phyloP scores from a whole-genome alignment of 192 early-diverging fungal genomes.

The Glomus cerebriforme region DNA sequence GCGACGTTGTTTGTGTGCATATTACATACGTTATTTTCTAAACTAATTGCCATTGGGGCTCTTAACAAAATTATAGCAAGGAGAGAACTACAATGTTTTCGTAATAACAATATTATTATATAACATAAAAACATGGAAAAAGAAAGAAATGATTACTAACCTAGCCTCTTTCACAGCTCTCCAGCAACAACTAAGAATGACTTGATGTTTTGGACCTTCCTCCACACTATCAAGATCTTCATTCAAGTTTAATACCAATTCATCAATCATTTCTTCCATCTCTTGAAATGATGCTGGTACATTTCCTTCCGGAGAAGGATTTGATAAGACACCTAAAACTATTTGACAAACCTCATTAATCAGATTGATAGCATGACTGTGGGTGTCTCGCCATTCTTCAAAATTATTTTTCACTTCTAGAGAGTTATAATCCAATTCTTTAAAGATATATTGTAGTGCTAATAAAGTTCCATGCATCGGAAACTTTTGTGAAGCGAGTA shows the following conservation, averaged over 20 bases:
- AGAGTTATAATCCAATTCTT: slow-evolving; percentile 59
- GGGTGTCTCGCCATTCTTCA: slow-evolving; percentile 53
- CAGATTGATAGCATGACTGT: slow-evolving; percentile 47
- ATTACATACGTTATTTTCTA: slow-evolving; percentile 25
- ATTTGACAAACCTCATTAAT: slow-evolving; percentile 59
- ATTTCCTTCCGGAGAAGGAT: slow-evolving; percentile 88
- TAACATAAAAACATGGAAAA: not conserved
- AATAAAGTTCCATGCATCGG: slow-evolving; percentile 60
- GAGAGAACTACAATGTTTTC: slow-evolving; percentile 38
- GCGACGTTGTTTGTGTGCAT: not conserved
- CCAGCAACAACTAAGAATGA: slow-evolving; percentile 91
- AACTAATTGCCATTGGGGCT: slow-evolving; percentile 41
- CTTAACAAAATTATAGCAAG: slow-evolving; percentile 52
- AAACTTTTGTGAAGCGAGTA: slow-evolving; percentile 54
- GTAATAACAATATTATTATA: slow-evolving; percentile 11
- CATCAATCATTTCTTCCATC: slow-evolving; percentile 60
- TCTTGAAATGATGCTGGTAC: slow-evolving; percentile 78
- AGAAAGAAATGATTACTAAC: slow-evolving; percentile 1
- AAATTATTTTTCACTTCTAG: slow-evolving; percentile 45
- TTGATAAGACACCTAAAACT: slow-evolving; percentile 71
- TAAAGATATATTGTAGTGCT: slow-evolving; percentile 60
- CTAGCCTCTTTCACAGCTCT: slow-evolving; percentile 88
- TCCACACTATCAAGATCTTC: not conserved
- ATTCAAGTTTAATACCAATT: slow-evolving; percentile 41
- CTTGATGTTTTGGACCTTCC: slow-evolving; percentile 71